Conservation (phyloP, 495 filamentous ascomycete species). For the Cladorrhinum samala region DNA sequence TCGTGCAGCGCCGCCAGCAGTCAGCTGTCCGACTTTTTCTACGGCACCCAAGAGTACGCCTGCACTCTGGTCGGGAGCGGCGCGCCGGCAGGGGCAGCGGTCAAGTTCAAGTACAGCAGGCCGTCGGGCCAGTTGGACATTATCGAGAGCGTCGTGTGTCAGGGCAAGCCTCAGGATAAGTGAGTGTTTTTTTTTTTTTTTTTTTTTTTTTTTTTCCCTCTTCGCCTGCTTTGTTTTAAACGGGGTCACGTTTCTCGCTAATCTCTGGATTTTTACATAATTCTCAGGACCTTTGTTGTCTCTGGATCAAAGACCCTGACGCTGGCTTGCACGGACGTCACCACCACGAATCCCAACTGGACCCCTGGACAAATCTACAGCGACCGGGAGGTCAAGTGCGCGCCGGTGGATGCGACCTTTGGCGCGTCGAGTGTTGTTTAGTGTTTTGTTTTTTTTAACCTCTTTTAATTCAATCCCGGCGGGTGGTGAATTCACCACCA, state of each 20-base stretch:
- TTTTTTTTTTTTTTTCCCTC: background rate
- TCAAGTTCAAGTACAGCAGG: conserved; percentile 31
- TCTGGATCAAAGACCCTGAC: conserved; percentile 28
- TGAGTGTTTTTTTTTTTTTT: conserved; percentile 13
- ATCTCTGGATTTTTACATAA: too few relatives aligned
- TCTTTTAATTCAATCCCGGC: too few relatives aligned
- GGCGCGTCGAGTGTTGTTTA: background rate
- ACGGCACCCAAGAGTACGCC: conserved; percentile 30
- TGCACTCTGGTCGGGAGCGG: conserved; percentile 19
- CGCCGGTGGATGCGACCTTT: conserved; percentile 18
- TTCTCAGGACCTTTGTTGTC: conserved; percentile 24
- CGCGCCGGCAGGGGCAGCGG: conserved; percentile 5
- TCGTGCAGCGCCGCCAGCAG: conserved; percentile 32
- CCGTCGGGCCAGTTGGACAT: conserved; percentile 28
- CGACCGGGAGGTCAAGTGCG: conserved; percentile 26
- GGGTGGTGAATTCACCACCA: background rate
- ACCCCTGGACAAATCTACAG: conserved; percentile 35
- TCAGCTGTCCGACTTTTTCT: conserved; percentile 38
- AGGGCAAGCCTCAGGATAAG: conserved; percentile 21
- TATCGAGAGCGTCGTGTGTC: conserved; percentile 30
- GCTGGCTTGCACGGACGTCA: conserved; percentile 33
- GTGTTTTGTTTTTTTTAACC: too few relatives aligned
- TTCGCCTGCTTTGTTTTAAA: too few relatives aligned
- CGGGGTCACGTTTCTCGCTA: too few relatives aligned
- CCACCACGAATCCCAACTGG: conserved; percentile 35